Percentiles rank a stretch among this genome's conserved stretches.
These are phyloP conservation scores for Tylopilus balloui DNA, from an alignment of 768 basidiomycete genomes.

Conservation along the genomic window DNA sequence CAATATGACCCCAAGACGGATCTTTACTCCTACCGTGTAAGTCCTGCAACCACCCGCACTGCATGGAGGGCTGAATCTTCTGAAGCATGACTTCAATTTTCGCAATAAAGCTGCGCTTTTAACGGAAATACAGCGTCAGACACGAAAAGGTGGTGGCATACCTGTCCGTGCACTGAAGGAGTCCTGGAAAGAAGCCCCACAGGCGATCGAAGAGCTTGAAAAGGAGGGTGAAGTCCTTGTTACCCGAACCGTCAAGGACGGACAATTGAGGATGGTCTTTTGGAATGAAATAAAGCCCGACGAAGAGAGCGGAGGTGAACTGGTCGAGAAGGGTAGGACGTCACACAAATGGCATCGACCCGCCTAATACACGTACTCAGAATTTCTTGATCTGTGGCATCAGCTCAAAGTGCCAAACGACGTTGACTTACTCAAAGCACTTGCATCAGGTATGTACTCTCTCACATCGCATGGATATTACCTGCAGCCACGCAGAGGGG, in stretches of 20 bases:
- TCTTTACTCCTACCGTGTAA: constrained; percentile 81
- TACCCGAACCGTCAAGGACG: constrained; percentile 81
- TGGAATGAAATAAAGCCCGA: constrained; percentile 85
- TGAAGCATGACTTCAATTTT: constrained; percentile 81
- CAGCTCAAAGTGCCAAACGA: constrained; percentile 80
- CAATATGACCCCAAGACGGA: constrained; percentile 78
- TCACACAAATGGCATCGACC: constrained; percentile 13
- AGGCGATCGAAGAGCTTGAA: constrained; percentile 85
- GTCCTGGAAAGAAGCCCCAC: constrained; percentile 84
- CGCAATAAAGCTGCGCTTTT: constrained; percentile 79
- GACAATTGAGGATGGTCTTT: constrained; percentile 78
- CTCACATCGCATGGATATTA: not conserved
- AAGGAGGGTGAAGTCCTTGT: constrained; percentile 84
- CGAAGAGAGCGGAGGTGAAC: constrained; percentile 63
- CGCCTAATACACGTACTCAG: constrained; percentile 37
- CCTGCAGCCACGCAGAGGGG: constrained; percentile 50
- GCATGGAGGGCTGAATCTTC: constrained; percentile 4
- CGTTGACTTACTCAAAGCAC: constrained; percentile 72
- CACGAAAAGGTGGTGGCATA: constrained; percentile 79
- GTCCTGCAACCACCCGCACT: constrained; percentile 14
- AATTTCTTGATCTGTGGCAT: constrained; percentile 88
- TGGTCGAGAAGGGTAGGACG: constrained; percentile 73
- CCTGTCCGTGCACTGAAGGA: constrained; percentile 82
- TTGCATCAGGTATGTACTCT: constrained; percentile 57
- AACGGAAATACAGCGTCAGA: constrained; percentile 81